Evolutionary conservation across 371 early-diverging fungal species (phyloP), one percentile per base, ranked within the genome.

Genomic region (Mucor saturninus): DNA sequence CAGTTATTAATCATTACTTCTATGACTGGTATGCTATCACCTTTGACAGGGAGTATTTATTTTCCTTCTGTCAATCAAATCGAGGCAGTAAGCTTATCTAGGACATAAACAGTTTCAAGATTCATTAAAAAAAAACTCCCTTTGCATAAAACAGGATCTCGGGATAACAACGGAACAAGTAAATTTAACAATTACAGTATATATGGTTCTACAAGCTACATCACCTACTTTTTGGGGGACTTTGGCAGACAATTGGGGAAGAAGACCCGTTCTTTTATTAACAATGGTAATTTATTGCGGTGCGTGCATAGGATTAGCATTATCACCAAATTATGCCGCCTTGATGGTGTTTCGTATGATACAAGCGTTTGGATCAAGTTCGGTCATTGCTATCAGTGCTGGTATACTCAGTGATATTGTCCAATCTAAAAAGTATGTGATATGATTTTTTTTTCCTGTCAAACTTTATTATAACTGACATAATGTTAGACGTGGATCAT

Each of bases 311-410:
- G 85, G 87, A 15, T 73, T 83, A 4, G 85, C 87, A 10, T 56
- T 84, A 42, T 64, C 89, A 1, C 67, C 62, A n/a, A 80, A 63
- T 28, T 77, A 83, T 56, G 62, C 74, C 4, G 69, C 77, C 21
- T 75, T 90, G 26, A 60, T 88, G 30, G 67, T 77, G 4, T 79
- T 84, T 55, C 83, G 90, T 6, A 74, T 86, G 53, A 56, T 89
- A 13, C 89, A 90, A 64, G 80, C 87, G 1, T 79, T 81, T 9
- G 89, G 90, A 2, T 71, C 86, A 6, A 83, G 84, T 29, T 84
- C 90, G 2, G 89, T 86, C 5, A 75, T 87, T 49, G 77, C 87
- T 0, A 75, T 90, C 1, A 59, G 71, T 32, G 67, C 67, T 9
- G 71, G 71, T 2, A 29, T 65, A 11, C 15, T 71, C 30, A 42